Evolutionary conservation across 1,139 yeast species (phyloP), one percentile per base, ranked within the genome.

Genomic region (Candida tetrigidarum): DNA sequence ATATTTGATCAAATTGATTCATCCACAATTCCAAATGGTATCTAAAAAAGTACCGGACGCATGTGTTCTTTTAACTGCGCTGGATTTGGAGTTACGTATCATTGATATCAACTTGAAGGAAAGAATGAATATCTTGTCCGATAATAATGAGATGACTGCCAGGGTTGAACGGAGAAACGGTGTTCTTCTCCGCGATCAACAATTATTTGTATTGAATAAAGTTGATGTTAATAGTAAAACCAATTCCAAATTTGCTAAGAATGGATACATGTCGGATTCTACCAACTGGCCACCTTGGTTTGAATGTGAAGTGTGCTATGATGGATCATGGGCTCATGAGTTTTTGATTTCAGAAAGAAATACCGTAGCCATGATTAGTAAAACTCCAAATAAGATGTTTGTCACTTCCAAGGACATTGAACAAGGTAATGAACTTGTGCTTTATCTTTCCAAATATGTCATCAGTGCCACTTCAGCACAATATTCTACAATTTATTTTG

Each of bases 231-330:
- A 43, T 11, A 38, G 27, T 27, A 44, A 42, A 35, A 41, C 60
- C 1, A 60, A 57, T 26, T 60, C 67, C 1, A 63, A 59, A 39
- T 51, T 61, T 18, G 63, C 62, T 18, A 62, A 62, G 43, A 69
- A 69, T 14, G 53, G 53, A 22, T 58, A 54, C 3, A 61, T 60
- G 47, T 42, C 55, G 1, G 51, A 49, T 12, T 46, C 59, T 5
- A 58, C 60, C 11, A 54, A 55, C 37, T 89, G 97, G 97, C 93
- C 96, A 0, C 96, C 96, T 1, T 86, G 93, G 90, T 64, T 90
- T 28, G 88, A 86, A 47, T 57, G 62, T 41, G 98, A 92, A 60
- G 75, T 86, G 48, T 83, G 91, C 52, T 86, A 86, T 56, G 86
- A 87, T 45, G 77, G 83, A n/a, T 62, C 75, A 0, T 73, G 84